phyloP scores from a whole-genome alignment of 2,329 filamentous ascomycete genomes.

The Clarireedia monteithiana region DNA sequence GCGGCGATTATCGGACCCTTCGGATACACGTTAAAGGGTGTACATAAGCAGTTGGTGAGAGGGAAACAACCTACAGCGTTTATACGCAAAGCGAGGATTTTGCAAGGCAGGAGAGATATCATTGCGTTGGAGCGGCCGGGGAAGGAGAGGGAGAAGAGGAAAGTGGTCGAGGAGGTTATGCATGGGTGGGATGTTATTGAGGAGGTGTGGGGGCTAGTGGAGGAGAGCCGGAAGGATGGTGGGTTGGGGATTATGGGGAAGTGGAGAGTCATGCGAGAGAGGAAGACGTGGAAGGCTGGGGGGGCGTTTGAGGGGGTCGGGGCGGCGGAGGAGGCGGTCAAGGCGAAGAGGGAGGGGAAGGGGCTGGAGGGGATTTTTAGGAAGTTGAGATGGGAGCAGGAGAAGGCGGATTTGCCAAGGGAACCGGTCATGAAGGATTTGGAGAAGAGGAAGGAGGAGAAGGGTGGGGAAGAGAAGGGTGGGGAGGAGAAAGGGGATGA shows the following conservation, averaged over 20 bases:
- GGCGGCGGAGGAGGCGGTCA: conserved; percentile 37
- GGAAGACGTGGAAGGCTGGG: conserved; percentile 34
- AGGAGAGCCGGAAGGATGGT: conserved; percentile 17
- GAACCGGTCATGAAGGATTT: background rate
- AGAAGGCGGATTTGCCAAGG: conserved; percentile 33
- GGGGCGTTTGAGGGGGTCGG: conserved; percentile 40
- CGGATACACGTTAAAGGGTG: conserved; percentile 56
- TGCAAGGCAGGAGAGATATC: conserved; percentile 46
- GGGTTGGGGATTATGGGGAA: conserved; percentile 20
- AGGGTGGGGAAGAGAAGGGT: background rate
- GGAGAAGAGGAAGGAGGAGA: background rate
- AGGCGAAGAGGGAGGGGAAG: conserved; percentile 33
- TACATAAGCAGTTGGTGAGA: conserved; percentile 51
- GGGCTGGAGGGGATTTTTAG: conserved; percentile 41
- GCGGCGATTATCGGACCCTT: conserved; percentile 52
- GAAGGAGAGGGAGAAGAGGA: conserved; percentile 24
- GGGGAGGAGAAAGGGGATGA: background rate
- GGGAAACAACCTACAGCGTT: conserved; percentile 44
- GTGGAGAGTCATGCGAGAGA: conserved; percentile 22
- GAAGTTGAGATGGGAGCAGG: conserved; percentile 39
- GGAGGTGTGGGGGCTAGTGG: conserved; percentile 34
- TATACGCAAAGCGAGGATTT: conserved; percentile 49
- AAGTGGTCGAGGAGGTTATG: conserved; percentile 22
- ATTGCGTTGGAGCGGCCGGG: conserved; percentile 30
- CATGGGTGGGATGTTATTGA: conserved; percentile 37